phyloP scores from a whole-genome alignment of 176 grass and related monocot genomes.

The Rhynchospora breviuscula region DNA sequence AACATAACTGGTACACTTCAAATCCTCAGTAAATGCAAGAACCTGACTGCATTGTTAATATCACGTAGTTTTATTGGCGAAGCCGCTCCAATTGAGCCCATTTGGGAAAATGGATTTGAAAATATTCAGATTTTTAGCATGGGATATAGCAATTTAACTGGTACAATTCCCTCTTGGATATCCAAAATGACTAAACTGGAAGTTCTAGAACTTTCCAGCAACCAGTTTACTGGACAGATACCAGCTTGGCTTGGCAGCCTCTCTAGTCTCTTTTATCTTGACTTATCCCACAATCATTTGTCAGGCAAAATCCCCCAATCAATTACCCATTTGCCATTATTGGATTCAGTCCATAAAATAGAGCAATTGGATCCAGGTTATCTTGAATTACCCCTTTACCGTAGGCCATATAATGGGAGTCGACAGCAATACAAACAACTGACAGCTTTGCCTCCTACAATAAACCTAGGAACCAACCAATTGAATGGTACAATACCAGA shows the following conservation, averaged over 20 bases:
- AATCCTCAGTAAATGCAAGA: conserved; percentile 51
- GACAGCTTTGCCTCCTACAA: conserved; percentile 44
- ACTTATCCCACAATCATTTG: conserved; percentile 50
- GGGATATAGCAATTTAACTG: conserved; percentile 32
- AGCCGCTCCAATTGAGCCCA: conserved; percentile 26
- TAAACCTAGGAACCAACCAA: conserved; percentile 37
- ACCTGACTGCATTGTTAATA: conserved; percentile 43
- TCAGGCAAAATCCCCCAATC: conserved; percentile 44
- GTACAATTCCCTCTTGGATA: conserved; percentile 60
- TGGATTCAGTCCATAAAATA: conserved; percentile 37
- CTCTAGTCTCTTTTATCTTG: conserved; percentile 53
- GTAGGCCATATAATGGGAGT: conserved; percentile 11
- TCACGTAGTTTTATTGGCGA: conserved; percentile 53
- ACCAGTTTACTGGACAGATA: conserved; percentile 53
- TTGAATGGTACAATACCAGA: conserved; percentile 44
- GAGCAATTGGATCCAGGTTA: conserved; percentile 38
- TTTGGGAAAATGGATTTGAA: conserved; percentile 45
- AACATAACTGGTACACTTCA: conserved; percentile 58
- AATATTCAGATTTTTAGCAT: conserved; percentile 50
- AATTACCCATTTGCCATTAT: conserved; percentile 46
- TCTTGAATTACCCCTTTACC: conserved; percentile 61
- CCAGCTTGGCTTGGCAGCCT: conserved; percentile 52
- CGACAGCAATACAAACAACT: conserved; percentile 49
- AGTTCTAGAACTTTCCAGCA: conserved; percentile 54
- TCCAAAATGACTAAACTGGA: conserved; percentile 48